These are phyloP conservation scores for Kuraishia capsulata DNA, from an alignment of 805 yeast genomes.

Conservation along the genomic window DNA sequence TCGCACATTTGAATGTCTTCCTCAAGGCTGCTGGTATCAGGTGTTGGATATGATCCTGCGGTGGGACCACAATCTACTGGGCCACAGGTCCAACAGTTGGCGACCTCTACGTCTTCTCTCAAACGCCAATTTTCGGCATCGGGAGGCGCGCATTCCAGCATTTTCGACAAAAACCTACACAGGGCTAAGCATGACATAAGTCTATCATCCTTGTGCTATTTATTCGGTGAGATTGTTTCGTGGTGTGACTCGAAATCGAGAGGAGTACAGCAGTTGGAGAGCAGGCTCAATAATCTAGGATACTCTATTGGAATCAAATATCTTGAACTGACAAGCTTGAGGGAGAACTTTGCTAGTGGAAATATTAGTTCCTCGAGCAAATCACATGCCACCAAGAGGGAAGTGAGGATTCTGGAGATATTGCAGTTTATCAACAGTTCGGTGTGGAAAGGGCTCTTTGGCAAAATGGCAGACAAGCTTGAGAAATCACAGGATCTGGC, in stretches of 20 bases:
- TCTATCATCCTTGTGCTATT: slow-evolving; percentile 54
- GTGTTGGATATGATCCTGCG: slow-evolving; percentile 30
- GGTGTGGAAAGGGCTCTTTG: slow-evolving; percentile 70
- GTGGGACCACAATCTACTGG: slow-evolving; percentile 31
- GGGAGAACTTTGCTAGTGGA: slow-evolving; percentile 44
- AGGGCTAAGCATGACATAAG: slow-evolving; percentile 62
- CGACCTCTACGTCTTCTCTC: slow-evolving; percentile 3
- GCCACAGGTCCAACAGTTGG: background rate
- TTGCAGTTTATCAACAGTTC: slow-evolving; percentile 67
- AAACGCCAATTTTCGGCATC: slow-evolving; percentile 11
- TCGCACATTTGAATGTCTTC: too few species aligned
- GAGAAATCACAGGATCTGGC: slow-evolving; percentile 42
- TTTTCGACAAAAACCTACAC: slow-evolving; percentile 63
- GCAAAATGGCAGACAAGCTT: slow-evolving; percentile 50
- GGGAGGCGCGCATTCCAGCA: too few species aligned
- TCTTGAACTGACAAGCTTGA: slow-evolving; percentile 56
- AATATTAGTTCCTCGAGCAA: slow-evolving; percentile 37
- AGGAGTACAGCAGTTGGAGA: slow-evolving; percentile 60
- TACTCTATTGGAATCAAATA: slow-evolving; percentile 68
- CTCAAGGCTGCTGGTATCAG: background rate
- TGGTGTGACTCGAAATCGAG: slow-evolving; percentile 52
- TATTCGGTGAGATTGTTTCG: slow-evolving; percentile 63
- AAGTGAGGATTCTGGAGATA: slow-evolving; percentile 61
- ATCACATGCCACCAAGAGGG: slow-evolving; percentile 58
- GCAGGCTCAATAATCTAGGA: slow-evolving; percentile 58